Conservation (phyloP, 139 green algal species). For the Tetradesmus obliquus region DNA sequence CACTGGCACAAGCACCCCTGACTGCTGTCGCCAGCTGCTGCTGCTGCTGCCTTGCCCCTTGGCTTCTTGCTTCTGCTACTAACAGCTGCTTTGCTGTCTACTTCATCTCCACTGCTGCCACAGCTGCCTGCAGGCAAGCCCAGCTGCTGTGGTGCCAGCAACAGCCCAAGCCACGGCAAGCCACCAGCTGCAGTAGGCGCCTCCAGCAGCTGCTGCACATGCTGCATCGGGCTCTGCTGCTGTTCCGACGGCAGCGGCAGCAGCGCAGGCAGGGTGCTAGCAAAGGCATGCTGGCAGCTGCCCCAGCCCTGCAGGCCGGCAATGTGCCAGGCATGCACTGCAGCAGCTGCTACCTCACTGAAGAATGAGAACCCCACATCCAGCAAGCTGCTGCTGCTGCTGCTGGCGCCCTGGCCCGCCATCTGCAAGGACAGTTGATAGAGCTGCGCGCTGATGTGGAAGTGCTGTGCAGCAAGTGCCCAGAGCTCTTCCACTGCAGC, state of each 20-base stretch:
- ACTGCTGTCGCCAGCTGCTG: neutral
- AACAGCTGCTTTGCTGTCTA: neutral
- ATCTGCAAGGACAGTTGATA: constrained; percentile 2
- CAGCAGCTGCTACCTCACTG: neutral
- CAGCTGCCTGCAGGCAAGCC: neutral
- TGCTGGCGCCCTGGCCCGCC: neutral
- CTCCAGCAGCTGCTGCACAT: neutral
- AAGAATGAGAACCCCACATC: neutral
- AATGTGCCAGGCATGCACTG: neutral
- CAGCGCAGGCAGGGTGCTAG: neutral
- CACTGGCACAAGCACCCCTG: neutral
- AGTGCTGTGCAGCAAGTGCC: neutral
- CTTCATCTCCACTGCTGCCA: neutral
- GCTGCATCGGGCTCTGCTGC: neutral
- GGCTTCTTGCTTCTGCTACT: neutral
- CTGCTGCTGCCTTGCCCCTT: constrained; percentile 4
- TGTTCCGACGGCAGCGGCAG: constrained; percentile 13
- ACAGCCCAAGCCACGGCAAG: neutral
- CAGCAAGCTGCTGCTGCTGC: neutral
- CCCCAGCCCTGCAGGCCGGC: constrained; percentile 32
- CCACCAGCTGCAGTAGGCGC: neutral
- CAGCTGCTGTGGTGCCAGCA: neutral
- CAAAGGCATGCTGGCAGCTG: constrained; percentile 29
- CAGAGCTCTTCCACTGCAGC: neutral
- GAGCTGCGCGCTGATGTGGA: constrained; percentile 8